phyloP scores from a whole-genome alignment of 2,329 filamentous ascomycete species.

The Colletotrichum sp. region DNA sequence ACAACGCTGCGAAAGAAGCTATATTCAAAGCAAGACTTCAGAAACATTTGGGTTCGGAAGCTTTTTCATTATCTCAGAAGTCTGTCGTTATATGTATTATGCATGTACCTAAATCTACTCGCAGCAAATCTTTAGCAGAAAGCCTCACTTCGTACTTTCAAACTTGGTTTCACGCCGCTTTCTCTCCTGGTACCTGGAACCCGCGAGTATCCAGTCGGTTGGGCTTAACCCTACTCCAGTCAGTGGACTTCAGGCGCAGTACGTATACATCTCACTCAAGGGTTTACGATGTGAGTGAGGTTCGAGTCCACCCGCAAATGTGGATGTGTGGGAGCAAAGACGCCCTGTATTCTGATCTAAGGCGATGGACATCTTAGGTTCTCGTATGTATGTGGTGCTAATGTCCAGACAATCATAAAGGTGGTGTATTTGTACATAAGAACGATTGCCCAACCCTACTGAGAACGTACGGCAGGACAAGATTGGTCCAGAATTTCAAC shows the following conservation, averaged over 20 bases:
- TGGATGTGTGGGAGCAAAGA: neutral
- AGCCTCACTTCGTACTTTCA: no score
- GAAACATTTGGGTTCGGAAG: neutral
- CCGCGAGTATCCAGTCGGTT: no score
- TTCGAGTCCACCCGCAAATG: neutral
- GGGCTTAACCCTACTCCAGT: neutral
- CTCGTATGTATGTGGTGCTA: no score
- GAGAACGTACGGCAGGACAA: neutral
- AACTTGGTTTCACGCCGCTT: no score
- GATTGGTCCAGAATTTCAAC: no score
- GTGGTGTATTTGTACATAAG: neutral
- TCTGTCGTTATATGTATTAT: neutral
- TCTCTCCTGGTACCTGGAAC: no score
- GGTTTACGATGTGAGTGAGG: neutral
- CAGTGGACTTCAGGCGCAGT: neutral
- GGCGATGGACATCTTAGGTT: no score
- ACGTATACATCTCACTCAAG: neutral
- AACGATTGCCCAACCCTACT: neutral
- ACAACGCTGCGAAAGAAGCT: neutral
- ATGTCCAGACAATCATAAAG: no score
- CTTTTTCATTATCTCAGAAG: neutral
- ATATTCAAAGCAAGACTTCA: no score
- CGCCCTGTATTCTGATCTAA: neutral
- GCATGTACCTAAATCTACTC: no score
- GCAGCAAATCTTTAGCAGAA: fast-evolving